phyloP scores from a whole-genome alignment of 1,139 yeast genomes.

The Yamadazyma jaroonii region DNA sequence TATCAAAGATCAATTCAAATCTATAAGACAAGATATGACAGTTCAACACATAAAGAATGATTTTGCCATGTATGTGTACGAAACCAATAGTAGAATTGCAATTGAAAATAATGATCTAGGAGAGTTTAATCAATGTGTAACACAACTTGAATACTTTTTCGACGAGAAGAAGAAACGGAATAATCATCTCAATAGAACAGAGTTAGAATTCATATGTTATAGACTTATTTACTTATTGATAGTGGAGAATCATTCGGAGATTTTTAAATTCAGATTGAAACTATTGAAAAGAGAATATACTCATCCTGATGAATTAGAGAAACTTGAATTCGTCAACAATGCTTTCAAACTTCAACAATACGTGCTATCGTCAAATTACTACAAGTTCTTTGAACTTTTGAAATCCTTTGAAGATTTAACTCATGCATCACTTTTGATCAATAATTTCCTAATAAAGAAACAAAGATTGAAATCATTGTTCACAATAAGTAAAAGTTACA shows the following conservation, averaged over 20 bases:
- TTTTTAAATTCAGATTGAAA: conserved; percentile 33
- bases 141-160: conserved; percentile 68
- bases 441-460: conserved; percentile 44
- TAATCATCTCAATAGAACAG: conserved; percentile 14
- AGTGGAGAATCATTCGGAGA: conserved; percentile 63
- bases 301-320: conserved; percentile 19
- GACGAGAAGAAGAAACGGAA: conserved; percentile 21
- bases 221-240: conserved; percentile 74
- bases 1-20: conserved; percentile 84
- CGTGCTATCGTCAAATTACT: conserved; percentile 46
- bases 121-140: conserved; percentile 93
- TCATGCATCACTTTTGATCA: conserved; percentile 29
- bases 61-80: conserved; percentile 78
- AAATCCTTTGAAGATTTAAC: conserved; percentile 16
- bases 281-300: conserved; percentile 14
- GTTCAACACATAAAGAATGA: conserved; percentile 85
- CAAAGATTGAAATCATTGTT: conserved; percentile 62
- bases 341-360: conserved; percentile 24
- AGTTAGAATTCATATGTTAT: conserved; percentile 69
- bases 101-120: conserved; percentile 82
- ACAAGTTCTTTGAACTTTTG: conserved; percentile 47
- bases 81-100: conserved; percentile 84
- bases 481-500: conserved; percentile 57
- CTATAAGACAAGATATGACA: conserved; percentile 88
- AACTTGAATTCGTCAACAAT: conserved; percentile 19